Base-by-base conservation (phyloP, 2,329 filamentous ascomycete genomes). In the Torrubiellomyces zombiae region DNA sequence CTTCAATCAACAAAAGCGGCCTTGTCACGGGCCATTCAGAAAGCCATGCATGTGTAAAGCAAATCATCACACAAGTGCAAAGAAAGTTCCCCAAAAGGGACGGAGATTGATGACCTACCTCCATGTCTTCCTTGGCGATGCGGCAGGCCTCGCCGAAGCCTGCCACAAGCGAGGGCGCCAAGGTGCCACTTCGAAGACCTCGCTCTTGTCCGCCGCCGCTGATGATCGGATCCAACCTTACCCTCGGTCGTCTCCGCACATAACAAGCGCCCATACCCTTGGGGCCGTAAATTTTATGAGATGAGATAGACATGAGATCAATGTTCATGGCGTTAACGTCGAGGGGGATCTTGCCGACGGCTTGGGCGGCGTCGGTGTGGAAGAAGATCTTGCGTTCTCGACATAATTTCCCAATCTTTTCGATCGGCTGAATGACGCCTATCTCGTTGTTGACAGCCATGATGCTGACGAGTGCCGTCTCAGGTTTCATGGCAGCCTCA, bases 361-460 rank as follows among this genome's bases (percentile, higher is more conserved):
- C 89, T 57, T 98, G 89, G 1, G 89, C 89, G 25, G 67, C 89
- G 50, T 98, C 89, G 14, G 83, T 92, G 56, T 98, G 89, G 69
- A 98, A 98, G 55, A 94, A 98, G 21, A 94, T 63, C 60, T 94
- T 94, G 53, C 81, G 89, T 27, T 72, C 67, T 25, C 89, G 73
- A 53, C 89, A 98, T 9, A 98, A 60, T 53, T 76, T 78, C 43
- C 89, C 89, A 47, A 98, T 98, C 56, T 93, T 72, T 40, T 82
- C 79, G 30, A 98, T 56, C 1, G 89, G 89, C 53, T 98, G 89
- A 30, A 98, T 91, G n/a, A 98, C 89, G 44, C 89, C 89, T 42
- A 98, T 95, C 56, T 98, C 89, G 51, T 98, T 98, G 62, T 98
- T 98, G 43, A 98, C 89, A 1, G 89, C 75, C 89, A 98, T 98